Base-by-base conservation (phyloP, 1,284 basidiomycete genomes). In the Ganoderma lingzhi region DNA sequence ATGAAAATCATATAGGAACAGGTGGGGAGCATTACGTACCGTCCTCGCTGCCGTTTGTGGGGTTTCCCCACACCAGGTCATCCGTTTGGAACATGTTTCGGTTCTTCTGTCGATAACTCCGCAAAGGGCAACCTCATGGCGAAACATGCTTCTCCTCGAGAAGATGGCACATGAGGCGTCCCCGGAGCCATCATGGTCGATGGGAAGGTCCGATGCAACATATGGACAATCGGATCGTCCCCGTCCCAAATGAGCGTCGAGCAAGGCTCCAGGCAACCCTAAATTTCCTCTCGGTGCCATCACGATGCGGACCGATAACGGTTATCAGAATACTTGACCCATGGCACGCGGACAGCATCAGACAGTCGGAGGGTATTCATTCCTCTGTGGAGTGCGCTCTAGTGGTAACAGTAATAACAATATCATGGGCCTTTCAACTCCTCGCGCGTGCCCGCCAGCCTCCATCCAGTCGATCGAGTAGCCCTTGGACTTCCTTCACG, bases 401-500 rank as follows among this genome's bases (percentile, higher is more conserved):
- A 53, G 59, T 42, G 39, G 39, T 41, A 42, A 61, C 3, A 41
- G 39, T 42, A 23, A 59, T 35, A 39, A 32, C 14, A 35, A 17
- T 14, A 23, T 39, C 15, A 35, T 15, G 30, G 6, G 32, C 55
- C 44, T 63, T 64, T 67, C 15, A 70, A 55, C 48, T 68, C 32
- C 62, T 68, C 6, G 64, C 62, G 32, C 74, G 72, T 41, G 71
- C 71, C 17, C 74, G 66, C 88, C 88, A 89, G 28, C 81, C 85
- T 10, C 80, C 82, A 74, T 90, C 89, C 19, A 91, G 78, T 63
- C 82, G 79, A 75, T 91, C 88, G 62, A 91, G 77, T 63, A 87
- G 79, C 19, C 80, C 82, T 78, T 92, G 90, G 28, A 92, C 88
- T 75, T 87, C 84, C 67, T 85, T 88, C 58, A 96, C 94, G 1